Evolutionary conservation across 2,329 filamentous ascomycete genomes (phyloP).

Genomic region (Aureobasidium sp.): DNA sequence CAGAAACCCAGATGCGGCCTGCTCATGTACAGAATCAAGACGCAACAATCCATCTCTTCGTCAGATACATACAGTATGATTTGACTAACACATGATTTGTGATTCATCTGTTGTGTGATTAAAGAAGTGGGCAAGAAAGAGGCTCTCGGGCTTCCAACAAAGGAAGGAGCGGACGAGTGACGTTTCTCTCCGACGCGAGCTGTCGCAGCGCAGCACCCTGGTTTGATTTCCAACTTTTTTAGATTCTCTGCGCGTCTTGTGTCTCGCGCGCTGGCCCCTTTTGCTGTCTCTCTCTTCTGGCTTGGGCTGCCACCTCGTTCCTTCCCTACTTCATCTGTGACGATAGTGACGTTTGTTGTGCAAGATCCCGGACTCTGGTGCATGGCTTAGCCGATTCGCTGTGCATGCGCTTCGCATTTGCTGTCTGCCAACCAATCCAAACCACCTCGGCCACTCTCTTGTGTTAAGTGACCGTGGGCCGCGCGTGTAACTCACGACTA

Average conservation of each 20-base stretch:
- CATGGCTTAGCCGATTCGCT: conserved; percentile 11
- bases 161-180: not conserved
- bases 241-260: not conserved
- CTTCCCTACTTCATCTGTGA: not conserved
- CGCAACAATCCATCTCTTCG: too few species aligned
- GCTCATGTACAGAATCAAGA: not conserved
- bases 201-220: not conserved
- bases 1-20: not conserved
- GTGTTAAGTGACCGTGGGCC: not conserved
- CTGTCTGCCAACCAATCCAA: conserved; percentile 3
- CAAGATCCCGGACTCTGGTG: conserved; percentile 2
- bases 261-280: not conserved
- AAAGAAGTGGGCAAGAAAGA: too few species aligned
- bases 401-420: conserved; percentile 7
- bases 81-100: too few species aligned
- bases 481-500: conserved; percentile 8
- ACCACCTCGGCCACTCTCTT: not conserved
- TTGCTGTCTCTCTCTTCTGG: not conserved
- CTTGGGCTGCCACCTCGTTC: not conserved
- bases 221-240: conserved; percentile 1
- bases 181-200: not conserved
- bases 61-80: too few species aligned
- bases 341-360: not conserved
- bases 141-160: not conserved
- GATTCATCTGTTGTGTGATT: too few species aligned